Base-by-base conservation (phyloP, 225 moss, liverwort and hornwort species). In the Anthoceros angustus region DNA sequence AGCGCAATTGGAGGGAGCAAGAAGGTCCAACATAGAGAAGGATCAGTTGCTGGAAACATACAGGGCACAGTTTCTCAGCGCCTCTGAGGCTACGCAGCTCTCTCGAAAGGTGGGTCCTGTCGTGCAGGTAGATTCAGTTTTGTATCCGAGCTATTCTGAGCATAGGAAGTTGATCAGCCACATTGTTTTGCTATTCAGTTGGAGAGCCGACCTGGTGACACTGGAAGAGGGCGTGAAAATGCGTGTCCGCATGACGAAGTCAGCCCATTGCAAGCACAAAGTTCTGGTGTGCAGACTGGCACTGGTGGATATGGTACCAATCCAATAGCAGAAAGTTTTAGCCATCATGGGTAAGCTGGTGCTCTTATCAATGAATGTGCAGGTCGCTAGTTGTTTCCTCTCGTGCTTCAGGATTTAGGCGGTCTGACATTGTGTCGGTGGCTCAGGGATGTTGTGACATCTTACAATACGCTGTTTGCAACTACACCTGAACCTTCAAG, bases 381-480 rank as follows among this genome's bases (percentile, higher is more conserved):
- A 8, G 1, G n/a, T 55, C 18, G 23, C 10, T 20, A 12, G 7
- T 55, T 18, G 55, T 23, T 55, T 18, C 55, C n/a, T 7, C 55
- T 55, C 55, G 32, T 32, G 32, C 1, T 32, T 32, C 32, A 32
- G 32, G 32, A 32, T 32, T 32, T 32, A 32, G 5, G 14, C 39
- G 62, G 65, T 45, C 62, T 75, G 50, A 78, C 42, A 63, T 46
- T 43, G 42, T 2, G 12, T 49, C 50, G 21, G 21, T 72, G 61
- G 64, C 12, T 41, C 85, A 87, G 87, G 66, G 72, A 69, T 64
- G 64, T 79, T 63, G 75, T 87, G 66, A 75, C 74, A 16, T 80
- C 83, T 16, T 77, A 78, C 61, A 83, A 77, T 39, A 70, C 72
- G 39, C 61, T 82, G 25, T 82, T 76, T 39, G 75, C 80, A 41